These are phyloP conservation scores for Parsonsia alboflavescens DNA, from an alignment of 257 asterid genomes.

Conservation along the genomic window DNA sequence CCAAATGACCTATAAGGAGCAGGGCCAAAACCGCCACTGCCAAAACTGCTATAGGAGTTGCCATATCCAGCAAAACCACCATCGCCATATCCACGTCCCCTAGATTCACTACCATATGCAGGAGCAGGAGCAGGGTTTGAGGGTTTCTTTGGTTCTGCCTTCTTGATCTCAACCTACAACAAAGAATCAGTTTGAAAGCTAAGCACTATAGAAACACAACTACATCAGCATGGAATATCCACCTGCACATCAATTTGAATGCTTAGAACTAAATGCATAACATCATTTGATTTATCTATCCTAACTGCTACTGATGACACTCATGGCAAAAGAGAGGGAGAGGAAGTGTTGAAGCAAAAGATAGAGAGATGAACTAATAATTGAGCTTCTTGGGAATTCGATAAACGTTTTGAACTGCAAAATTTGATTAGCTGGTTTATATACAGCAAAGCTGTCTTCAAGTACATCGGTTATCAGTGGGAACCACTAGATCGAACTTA, in stretches of 20 bases:
- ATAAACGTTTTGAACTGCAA: background rate
- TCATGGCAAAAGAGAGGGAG: background rate
- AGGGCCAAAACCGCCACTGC: constrained; percentile 85
- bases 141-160: constrained; percentile 99
- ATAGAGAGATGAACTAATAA: background rate
- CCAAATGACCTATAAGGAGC: constrained; percentile 88
- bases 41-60: constrained; percentile 59
- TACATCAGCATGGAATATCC: constrained; percentile 5
- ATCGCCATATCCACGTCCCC: constrained; percentile 82
- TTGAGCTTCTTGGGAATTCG: background rate
- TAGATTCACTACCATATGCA: constrained; percentile 86
- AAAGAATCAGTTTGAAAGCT: constrained; percentile 81
- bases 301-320: background rate
- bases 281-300: constrained; percentile 9
- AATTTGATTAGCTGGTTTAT: background rate
- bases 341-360: background rate
- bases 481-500: constrained; percentile 28
- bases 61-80: constrained; percentile 63
- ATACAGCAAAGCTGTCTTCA: constrained; percentile 14
- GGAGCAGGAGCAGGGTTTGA: constrained; percentile 83
- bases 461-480: constrained; percentile 10
- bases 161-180: constrained; percentile 99
- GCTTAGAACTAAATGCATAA: constrained; percentile 30
- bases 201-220: constrained; percentile 30
- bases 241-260: constrained; percentile 49